These are phyloP conservation scores for Limnanthes douglasii DNA, from an alignment of 345 rosid genomes.

Conservation along the genomic window DNA sequence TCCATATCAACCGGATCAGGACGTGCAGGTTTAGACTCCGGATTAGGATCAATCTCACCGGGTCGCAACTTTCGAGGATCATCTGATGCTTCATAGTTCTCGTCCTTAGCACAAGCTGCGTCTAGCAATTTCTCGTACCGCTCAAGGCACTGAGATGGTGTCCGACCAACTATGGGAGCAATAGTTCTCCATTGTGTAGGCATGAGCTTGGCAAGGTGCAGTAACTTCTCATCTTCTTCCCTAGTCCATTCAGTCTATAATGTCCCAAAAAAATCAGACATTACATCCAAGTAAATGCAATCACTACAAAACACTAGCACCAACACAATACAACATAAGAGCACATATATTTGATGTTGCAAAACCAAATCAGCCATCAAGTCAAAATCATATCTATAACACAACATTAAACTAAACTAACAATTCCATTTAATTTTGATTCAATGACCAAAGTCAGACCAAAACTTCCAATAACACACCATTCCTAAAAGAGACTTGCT, in stretches of 20 bases:
- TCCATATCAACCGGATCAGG: constrained; percentile 99
- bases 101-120: constrained; percentile 95
- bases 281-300: constrained; percentile 5
- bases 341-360: no score
- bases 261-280: constrained; percentile 3
- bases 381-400: no score
- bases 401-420: no score
- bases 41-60: constrained; percentile 98
- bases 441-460: no score
- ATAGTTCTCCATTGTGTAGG: constrained; percentile 99
- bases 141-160: constrained; percentile 98
- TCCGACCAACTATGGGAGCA: constrained; percentile 98
- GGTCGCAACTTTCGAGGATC: constrained; percentile 95
- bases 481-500: no score
- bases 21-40: constrained; percentile 97
- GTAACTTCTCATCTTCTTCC: constrained; percentile 98
- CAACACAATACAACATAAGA: no score
- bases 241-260: constrained; percentile 98
- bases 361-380: no score
- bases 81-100: constrained; percentile 86
- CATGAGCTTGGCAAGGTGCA: constrained; percentile 96
- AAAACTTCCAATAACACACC: no score
- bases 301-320: no score
- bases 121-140: constrained; percentile 96
- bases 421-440: no score